phyloP scores from a whole-genome alignment of 208 protist genomes.

The Trypanosoma congolense region DNA sequence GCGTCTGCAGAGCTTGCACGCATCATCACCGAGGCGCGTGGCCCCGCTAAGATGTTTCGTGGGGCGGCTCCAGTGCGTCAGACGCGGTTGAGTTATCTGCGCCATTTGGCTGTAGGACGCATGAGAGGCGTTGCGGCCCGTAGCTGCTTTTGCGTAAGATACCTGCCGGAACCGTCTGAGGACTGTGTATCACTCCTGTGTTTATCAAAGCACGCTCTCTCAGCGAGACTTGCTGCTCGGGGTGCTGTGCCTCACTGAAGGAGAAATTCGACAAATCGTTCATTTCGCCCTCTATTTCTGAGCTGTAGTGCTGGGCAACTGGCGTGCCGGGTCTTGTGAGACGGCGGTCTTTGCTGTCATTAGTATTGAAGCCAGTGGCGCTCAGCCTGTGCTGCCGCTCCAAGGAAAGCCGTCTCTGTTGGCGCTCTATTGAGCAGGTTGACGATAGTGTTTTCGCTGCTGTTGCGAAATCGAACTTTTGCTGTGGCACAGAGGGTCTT shows the following conservation, averaged over 20 bases:
- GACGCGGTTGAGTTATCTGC: not conserved
- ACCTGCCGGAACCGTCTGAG: not conserved
- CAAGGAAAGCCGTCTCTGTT: too few species aligned
- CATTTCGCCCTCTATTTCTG: not conserved
- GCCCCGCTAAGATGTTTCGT: not conserved
- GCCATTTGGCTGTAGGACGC: not conserved
- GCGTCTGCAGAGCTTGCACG: not conserved
- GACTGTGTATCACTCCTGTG: not conserved
- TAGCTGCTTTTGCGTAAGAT: constrained; percentile 3
- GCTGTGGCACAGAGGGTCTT: too few species aligned
- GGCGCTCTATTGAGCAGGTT: too few species aligned
- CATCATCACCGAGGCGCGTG: not conserved
- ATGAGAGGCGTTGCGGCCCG: not conserved
- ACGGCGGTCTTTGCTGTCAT: not conserved
- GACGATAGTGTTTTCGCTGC: too few species aligned
- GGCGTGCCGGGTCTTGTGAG: not conserved
- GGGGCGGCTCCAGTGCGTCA: not conserved
- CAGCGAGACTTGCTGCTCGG: constrained; percentile 1
- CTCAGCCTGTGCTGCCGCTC: not conserved
- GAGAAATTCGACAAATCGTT: not conserved
- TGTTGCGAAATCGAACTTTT: not conserved
- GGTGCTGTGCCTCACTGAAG: not conserved
- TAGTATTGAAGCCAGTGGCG: not conserved
- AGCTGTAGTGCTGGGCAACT: not conserved
- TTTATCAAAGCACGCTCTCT: not conserved